Base-by-base conservation (phyloP, 1,284 basidiomycete genomes). In the Coriolopsis trogii region DNA sequence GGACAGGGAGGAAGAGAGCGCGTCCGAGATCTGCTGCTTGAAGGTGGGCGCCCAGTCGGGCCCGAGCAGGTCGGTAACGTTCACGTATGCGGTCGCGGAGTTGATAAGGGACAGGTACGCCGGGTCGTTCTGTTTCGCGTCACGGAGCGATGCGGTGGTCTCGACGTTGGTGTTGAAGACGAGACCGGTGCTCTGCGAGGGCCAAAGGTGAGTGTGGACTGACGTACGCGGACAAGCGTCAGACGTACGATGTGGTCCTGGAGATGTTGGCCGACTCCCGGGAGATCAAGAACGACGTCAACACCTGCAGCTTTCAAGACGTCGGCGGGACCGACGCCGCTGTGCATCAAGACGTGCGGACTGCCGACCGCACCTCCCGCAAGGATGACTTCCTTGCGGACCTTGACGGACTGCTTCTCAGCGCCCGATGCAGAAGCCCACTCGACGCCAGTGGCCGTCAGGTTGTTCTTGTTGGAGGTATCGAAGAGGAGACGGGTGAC, bases 201-300 rank as follows among this genome's bases (percentile, higher is more conserved):
- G 44, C 20, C 13, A 55, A 33, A 53, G 53, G 39, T 51, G 12
- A 58, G 43, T 41, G 16, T 18, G 10, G 15, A 16, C 36, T 20
- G 30, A 9, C 28, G 18, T 23, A 39, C 9, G 6, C 48, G 10
- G 39, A 25, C 16, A 18, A 16, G 54, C n/a, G 4, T 10, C n/a
- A 9, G 15, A 71, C 73, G 16, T 48, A 79, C 78, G 51, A 87
- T 62, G 68, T 89, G 87, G 65, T 92, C 87, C 66, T 89, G 85
- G 38, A 91, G 65, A 70, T 89, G 84, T 68, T 87, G 82, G 1
- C 90, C 90, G 46, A 93, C 89, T 49, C 85, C 86, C 4, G 88
- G 87, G 2, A 90, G 72, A 53, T 82, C 81, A 34, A 73, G 55
- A 23, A 65, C 51, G 4, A 77, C 67, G 10, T 60, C 45, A 16